phyloP scores from a whole-genome alignment of 2,329 filamentous ascomycete species.

The Paecilomyces sp. region DNA sequence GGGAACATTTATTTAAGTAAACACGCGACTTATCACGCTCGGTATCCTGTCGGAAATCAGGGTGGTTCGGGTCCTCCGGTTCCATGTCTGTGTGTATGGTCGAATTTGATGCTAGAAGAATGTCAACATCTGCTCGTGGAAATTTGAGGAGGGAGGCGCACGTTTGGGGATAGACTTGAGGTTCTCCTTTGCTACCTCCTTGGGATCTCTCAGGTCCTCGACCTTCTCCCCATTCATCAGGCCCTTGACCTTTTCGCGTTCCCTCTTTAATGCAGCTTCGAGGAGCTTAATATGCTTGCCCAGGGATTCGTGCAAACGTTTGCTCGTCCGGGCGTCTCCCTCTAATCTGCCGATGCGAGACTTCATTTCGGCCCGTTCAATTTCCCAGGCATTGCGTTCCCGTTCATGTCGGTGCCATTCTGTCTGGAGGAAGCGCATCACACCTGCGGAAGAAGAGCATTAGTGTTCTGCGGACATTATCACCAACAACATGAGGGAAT shows the following conservation, averaged over 20 bases:
- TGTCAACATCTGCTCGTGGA: not conserved
- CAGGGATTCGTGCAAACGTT: conserved; percentile 79
- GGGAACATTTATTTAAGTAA: conserved; percentile 59
- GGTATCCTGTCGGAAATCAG: conserved; percentile 49
- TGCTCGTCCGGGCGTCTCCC: conserved; percentile 77
- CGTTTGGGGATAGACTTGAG: conserved; percentile 32
- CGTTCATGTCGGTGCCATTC: conserved; percentile 99
- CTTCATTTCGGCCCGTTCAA: conserved; percentile 98
- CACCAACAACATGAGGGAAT: conserved; percentile 1
- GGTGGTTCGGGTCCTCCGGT: conserved; percentile 33
- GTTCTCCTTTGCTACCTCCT: conserved; percentile 39
- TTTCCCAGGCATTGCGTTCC: conserved; percentile 97
- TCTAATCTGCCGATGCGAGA: conserved; percentile 91
- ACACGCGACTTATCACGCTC: conserved; percentile 57
- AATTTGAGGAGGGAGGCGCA: conserved; percentile 12
- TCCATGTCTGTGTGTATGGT: conserved; percentile 40
- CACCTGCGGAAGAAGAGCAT: conserved; percentile 50
- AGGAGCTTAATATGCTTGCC: conserved; percentile 87
- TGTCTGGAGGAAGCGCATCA: conserved; percentile 98
- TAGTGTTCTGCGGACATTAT: not conserved
- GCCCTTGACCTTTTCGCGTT: conserved; percentile 62
- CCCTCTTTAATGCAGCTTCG: conserved; percentile 78
- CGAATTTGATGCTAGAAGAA: conserved; percentile 33
- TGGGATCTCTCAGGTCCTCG: conserved; percentile 38
- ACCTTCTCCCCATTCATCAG: conserved; percentile 45